Evolutionary conservation across 768 basidiomycete genomes (phyloP), one percentile per base, ranked within the genome.

Genomic region (Termitomyces heimii): DNA sequence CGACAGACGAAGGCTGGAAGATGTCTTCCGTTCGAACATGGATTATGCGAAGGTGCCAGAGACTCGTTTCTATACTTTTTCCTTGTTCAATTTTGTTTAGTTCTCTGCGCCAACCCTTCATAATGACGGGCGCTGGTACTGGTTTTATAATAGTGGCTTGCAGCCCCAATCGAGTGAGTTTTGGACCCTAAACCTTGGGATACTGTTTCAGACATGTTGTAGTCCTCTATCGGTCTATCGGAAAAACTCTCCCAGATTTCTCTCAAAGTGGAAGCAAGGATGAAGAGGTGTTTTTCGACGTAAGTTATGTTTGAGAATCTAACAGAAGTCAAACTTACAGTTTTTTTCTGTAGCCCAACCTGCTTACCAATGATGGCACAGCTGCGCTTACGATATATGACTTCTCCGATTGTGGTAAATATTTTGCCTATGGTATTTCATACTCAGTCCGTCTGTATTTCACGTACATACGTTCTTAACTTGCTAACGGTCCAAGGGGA

Each of bases 241-340:
- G 80, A 58, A 70, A 69, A 5, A 69, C 63, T 18, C 70, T 88
- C 46, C 89, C 88, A 40, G 77, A 80, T 60, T 78, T 82, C 65
- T 76, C 77, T 42, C 65, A 75, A 37, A 71, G 73, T 18, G 66
- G 70, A 18, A 76, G 73, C 29, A 65, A 71, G 18, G 79, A 75
- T 14, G 83, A 83, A 29, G 89, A 92, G 66, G 75, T 92, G 4
- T 93, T 89, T 70, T 92, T 93, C 64, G 88, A 94, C 68, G 86
- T 86, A 63, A 56, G 82, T 53, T n/a, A 10, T 45, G 45, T 39
- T 10, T 10, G 42, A 32, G 12, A 29, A 49, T 24, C 13, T 28
- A 20, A 26, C 58, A 40, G 34, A n/a, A 6, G 28, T 42, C 10
- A 14, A 29, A 22, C 53, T 39, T 39, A 57, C 53, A 40, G 57